Evolutionary conservation across 2,329 filamentous ascomycete species (phyloP).

Genomic region (Dactylella cylindrospora): DNA sequence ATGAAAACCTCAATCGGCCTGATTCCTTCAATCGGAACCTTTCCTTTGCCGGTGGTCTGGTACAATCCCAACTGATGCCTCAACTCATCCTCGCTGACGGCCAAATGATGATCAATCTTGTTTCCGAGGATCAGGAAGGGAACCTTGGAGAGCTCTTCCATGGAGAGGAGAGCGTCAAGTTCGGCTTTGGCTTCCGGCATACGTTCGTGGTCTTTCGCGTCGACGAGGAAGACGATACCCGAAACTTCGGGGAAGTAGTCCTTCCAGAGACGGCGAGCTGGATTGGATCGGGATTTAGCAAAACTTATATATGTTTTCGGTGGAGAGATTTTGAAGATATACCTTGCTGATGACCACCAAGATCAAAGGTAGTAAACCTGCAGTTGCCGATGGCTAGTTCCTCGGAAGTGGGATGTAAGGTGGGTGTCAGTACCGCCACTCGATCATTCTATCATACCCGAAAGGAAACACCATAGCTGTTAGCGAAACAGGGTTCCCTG

Average conservation of each 20-base stretch:
- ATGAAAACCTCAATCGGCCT: slow-evolving; percentile 96
- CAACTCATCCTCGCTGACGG: slow-evolving; percentile 92
- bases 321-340: slow-evolving; percentile 48
- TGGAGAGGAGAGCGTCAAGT: slow-evolving; percentile 88
- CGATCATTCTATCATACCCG: slow-evolving; percentile 71
- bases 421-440: slow-evolving; percentile 85
- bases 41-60: slow-evolving; percentile 95
- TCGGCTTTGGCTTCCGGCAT: slow-evolving; percentile 94
- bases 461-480: slow-evolving; percentile 23
- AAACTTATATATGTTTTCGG: slow-evolving; percentile 6
- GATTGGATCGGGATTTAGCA: slow-evolving; percentile 8
- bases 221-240: slow-evolving; percentile 96
- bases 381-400: slow-evolving; percentile 91
- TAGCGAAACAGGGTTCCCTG: background rate
- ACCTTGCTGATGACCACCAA: slow-evolving; percentile 92
- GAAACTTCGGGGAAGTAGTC: slow-evolving; percentile 96
- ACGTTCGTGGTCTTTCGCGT: slow-evolving; percentile 95
- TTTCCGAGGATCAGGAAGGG: slow-evolving; percentile 96
- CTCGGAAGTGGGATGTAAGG: slow-evolving; percentile 88
- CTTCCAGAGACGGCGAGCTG: slow-evolving; percentile 89
- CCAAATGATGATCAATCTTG: slow-evolving; percentile 98
- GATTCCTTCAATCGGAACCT: slow-evolving; percentile 87
- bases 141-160: slow-evolving; percentile 95
- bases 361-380: slow-evolving; percentile 90
- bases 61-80: slow-evolving; percentile 89